These are phyloP conservation scores for Glaciozyma antarctica DNA, from an alignment of 768 basidiomycete genomes.

Conservation along the genomic window DNA sequence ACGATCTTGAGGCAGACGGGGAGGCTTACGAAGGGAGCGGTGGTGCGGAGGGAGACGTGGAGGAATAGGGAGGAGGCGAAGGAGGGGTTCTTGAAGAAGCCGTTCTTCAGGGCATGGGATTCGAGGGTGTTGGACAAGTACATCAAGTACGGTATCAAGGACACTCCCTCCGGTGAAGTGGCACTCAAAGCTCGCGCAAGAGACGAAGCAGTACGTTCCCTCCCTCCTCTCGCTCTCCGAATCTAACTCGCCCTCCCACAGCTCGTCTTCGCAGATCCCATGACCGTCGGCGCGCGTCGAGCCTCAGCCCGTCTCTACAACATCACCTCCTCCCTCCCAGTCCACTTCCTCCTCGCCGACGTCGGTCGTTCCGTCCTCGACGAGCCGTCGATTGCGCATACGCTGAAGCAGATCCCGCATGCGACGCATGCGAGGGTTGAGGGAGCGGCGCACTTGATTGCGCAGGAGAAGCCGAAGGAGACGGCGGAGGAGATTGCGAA, in stretches of 20 bases:
- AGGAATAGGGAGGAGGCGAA: slow-evolving; percentile 58
- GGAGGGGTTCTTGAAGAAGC: slow-evolving; percentile 45
- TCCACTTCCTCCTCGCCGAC: slow-evolving; percentile 32
- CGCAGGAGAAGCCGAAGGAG: slow-evolving; percentile 32
- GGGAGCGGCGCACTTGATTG: slow-evolving; percentile 32
- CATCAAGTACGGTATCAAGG: slow-evolving; percentile 26
- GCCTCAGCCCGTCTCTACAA: slow-evolving; percentile 17
- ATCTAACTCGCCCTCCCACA: background rate
- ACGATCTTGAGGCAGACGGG: background rate
- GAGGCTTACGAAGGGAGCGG: slow-evolving; percentile 43
- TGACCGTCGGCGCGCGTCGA: slow-evolving; percentile 17
- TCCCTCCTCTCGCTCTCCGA: background rate
- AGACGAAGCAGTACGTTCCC: slow-evolving; percentile 27
- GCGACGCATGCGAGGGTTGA: slow-evolving; percentile 17
- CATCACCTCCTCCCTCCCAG: slow-evolving; percentile 24
- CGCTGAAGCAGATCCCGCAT: slow-evolving; percentile 13
- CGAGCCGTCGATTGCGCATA: slow-evolving; percentile 3
- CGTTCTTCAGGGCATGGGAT: slow-evolving; percentile 53
- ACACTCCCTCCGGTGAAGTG: slow-evolving; percentile 9
- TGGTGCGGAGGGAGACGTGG: slow-evolving; percentile 58
- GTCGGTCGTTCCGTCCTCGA: slow-evolving; percentile 21
- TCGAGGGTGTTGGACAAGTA: slow-evolving; percentile 22
- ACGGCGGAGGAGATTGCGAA: slow-evolving; percentile 21
- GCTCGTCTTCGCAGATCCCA: slow-evolving; percentile 32
- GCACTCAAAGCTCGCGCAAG: slow-evolving; percentile 26